Conservation (phyloP, 441 rosid species). For the Pelargonium australe region DNA sequence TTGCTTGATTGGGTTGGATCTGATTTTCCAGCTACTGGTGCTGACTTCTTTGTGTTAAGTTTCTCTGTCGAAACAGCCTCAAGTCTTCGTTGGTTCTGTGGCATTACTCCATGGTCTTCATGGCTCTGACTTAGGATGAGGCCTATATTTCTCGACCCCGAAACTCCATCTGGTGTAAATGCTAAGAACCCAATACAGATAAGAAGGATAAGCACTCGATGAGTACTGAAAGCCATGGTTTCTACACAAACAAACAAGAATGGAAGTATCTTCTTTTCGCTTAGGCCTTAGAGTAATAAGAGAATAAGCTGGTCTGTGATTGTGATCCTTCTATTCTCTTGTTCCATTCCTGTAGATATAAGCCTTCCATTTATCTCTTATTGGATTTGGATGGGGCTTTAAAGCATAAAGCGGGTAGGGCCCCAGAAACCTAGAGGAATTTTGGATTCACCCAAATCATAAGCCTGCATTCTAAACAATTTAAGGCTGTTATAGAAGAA, state of each 20-base stretch:
- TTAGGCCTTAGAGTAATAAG: slow-evolving; percentile 31
- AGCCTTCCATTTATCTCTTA: slow-evolving; percentile 45
- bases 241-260: slow-evolving; percentile 36
- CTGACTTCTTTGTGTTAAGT: slow-evolving; percentile 28
- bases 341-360: slow-evolving; percentile 55
- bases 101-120: slow-evolving; percentile 26
- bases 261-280: slow-evolving; percentile 33
- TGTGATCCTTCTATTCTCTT: slow-evolving; percentile 32
- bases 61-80: slow-evolving; percentile 30
- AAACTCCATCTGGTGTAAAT: slow-evolving; percentile 32
- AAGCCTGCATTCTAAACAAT: slow-evolving; percentile 46
- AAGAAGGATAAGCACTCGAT: slow-evolving; percentile 41
- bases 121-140: slow-evolving; percentile 26
- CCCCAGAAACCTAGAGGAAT: slow-evolving; percentile 34
- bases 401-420: slow-evolving; percentile 67
- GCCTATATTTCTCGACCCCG: slow-evolving; percentile 35
- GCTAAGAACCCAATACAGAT: slow-evolving; percentile 49
- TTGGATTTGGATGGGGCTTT: slow-evolving; percentile 53
- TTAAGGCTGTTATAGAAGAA: slow-evolving; percentile 71
- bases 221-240: slow-evolving; percentile 43
- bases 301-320: slow-evolving; percentile 33
- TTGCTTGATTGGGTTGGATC: slow-evolving; percentile 64
- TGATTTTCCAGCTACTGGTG: slow-evolving; percentile 26
- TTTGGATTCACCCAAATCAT: slow-evolving; percentile 61
- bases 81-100: slow-evolving; percentile 33